Evolutionary conservation across 768 basidiomycete genomes (phyloP), one percentile per base, ranked within the genome.

Genomic region (Hypholoma fasciculare): DNA sequence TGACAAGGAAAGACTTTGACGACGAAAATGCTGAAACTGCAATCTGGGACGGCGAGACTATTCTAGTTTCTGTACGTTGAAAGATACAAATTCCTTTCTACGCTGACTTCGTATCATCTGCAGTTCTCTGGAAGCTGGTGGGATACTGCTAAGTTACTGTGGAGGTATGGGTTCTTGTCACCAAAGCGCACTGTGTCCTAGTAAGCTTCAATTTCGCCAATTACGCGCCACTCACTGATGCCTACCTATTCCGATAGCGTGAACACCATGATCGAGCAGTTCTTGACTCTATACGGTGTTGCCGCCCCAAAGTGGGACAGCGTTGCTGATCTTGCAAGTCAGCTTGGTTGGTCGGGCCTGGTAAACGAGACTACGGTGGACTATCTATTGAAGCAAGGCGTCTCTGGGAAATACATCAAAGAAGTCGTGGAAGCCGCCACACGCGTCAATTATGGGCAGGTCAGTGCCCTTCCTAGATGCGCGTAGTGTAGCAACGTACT

Each of bases 381-480:
- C 9, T 90, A 84, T 69, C 78, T 90, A 42, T 69, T 74, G 11
- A 64, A 71, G 11, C 75, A 83, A 16, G 85, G 83, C 19, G 78
- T 95, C 38, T 74, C 81, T 30, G 67, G 77, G 40, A 74, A 75
- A 48, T 96, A 87, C 73, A 76, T 83, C 4, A 74, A 74, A 26
- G 95, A 98, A 72, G 72, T 96, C 47, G 78, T 94, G 34, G 92
- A 93, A 53, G 89, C 85, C 3, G 84, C 88, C 2, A 90, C 91
- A 7, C 81, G 93, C 39, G 90, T 92, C 40, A 95, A 94, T 69
- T 94, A 94, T 65, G 89, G 88, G 50, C 88, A 90, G 77, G 87
- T 88, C 56, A 17, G 71, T 54, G 53, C 38, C 36, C 3, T 51
- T 30, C 51, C 39, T 37, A 42, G 37, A 9, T 38, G 36, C 49